These are phyloP conservation scores for Gryganskiella cystojenkinii DNA, from an alignment of 192 early-diverging fungal genomes.

Conservation along the genomic window DNA sequence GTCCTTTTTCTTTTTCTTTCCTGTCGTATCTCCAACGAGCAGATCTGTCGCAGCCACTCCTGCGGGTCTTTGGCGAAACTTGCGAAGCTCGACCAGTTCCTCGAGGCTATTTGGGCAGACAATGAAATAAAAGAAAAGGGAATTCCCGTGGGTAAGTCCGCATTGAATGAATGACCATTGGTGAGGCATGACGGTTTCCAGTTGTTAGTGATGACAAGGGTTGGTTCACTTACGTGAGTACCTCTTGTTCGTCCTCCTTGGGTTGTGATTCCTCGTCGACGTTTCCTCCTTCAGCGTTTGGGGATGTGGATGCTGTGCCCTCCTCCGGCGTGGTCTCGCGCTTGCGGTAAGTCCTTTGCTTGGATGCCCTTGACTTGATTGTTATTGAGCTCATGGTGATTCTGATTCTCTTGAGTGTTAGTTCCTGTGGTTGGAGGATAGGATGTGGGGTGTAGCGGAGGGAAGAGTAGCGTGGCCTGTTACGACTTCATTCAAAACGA, in stretches of 20 bases:
- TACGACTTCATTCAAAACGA: too few relatives aligned
- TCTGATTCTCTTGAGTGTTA: neutral
- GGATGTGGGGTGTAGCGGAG: too few relatives aligned
- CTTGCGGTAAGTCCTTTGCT: conserved; percentile 48
- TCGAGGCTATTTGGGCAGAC: conserved; percentile 45
- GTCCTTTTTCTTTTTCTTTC: conserved; percentile 63
- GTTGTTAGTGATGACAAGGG: neutral
- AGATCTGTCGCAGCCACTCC: conserved; percentile 70
- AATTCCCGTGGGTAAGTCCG: too few relatives aligned
- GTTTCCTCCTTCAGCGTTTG: conserved; percentile 5
- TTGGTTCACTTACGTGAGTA: conserved; percentile 25
- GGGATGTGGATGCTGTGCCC: neutral
- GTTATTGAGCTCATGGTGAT: conserved; percentile 21
- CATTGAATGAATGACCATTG: too few relatives aligned
- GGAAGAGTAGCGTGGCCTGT: too few relatives aligned
- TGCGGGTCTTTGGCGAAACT: conserved; percentile 62
- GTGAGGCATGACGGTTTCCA: too few relatives aligned
- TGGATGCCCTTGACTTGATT: neutral
- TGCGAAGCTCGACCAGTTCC: conserved; percentile 68
- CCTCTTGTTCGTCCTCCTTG: conserved; percentile 32
- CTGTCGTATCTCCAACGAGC: conserved; percentile 61
- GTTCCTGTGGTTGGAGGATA: neutral
- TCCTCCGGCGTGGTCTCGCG: conserved; percentile 37
- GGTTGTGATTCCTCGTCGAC: neutral
- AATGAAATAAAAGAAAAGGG: neutral